phyloP scores from a whole-genome alignment of 2,329 filamentous ascomycete genomes.

The Mycocentrospora acerina region DNA sequence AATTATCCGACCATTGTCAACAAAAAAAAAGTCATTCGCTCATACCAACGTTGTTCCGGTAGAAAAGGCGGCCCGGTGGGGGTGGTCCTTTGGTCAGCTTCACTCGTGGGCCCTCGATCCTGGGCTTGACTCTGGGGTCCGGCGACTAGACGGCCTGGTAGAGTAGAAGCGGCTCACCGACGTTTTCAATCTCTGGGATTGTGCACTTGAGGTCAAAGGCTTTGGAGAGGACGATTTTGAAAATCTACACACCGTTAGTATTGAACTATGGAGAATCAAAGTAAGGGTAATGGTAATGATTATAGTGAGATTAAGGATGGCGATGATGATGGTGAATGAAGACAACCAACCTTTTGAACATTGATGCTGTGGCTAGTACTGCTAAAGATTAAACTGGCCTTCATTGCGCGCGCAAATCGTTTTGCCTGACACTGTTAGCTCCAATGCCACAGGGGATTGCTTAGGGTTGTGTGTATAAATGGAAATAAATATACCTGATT shows the following conservation, averaged over 20 bases:
- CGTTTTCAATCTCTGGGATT: conserved; percentile 97
- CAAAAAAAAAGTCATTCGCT: conserved; percentile 42
- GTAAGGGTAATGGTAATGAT: no score
- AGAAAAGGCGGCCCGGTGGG: conserved; percentile 13
- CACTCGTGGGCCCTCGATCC: conserved; percentile 9
- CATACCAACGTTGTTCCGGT: conserved; percentile 32
- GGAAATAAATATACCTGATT: conserved; percentile 68
- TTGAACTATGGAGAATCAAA: no score
- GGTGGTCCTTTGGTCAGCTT: conserved; percentile 11
- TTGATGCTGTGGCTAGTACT: conserved; percentile 99
- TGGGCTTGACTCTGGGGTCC: conserved; percentile 19
- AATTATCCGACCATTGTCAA: conserved; percentile 20
- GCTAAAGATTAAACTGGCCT: conserved; percentile 95
- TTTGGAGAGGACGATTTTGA: conserved; percentile 98
- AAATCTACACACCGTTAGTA: no score
- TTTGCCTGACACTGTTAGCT: conserved; percentile 66
- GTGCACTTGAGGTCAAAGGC: conserved; percentile 99
- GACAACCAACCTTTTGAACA: conserved; percentile 80
- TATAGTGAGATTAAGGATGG: no score
- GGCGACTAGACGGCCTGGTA: conserved; percentile 59
- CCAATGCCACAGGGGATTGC: no score
- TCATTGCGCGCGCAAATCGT: conserved; percentile 97
- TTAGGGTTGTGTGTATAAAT: no score
- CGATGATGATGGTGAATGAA: not conserved
- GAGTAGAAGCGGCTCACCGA: conserved; percentile 90